These are phyloP conservation scores for Microdochium trichocladiopsis DNA, from an alignment of 2,329 filamentous ascomycete genomes.

Conservation along the genomic window DNA sequence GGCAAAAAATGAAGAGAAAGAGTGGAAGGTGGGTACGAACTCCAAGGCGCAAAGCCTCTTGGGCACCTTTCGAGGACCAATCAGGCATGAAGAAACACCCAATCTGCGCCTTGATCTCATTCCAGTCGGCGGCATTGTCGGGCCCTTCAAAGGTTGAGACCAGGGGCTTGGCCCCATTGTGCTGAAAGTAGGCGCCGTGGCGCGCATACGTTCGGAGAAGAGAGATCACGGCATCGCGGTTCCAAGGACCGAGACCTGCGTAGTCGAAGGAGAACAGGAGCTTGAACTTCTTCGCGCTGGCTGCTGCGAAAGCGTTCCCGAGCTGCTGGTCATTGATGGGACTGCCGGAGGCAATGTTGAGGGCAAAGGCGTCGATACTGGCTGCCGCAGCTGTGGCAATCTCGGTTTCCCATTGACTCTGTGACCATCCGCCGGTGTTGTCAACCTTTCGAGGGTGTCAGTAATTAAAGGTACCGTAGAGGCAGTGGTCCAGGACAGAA, in stretches of 20 bases:
- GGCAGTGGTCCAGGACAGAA: too few species aligned
- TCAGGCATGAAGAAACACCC: conserved; percentile 37
- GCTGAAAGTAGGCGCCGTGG: conserved; percentile 17
- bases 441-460: neutral
- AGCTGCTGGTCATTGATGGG: conserved; percentile 8
- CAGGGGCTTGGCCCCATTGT: conserved; percentile 24
- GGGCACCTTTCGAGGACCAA: conserved; percentile 36
- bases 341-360: conserved; percentile 23
- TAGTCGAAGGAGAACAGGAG: conserved; percentile 36
- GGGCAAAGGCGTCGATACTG: conserved; percentile 32
- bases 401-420: conserved; percentile 14
- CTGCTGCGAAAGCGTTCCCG: conserved; percentile 17
- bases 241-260: conserved; percentile 18
- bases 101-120: conserved; percentile 25
- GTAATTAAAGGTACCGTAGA: too few species aligned
- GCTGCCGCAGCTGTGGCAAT: conserved; percentile 23
- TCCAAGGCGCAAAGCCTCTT: too few species aligned
- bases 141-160: conserved; percentile 46
- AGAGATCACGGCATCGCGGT: conserved; percentile 12
- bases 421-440: conserved; percentile 3
- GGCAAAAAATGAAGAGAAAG: too few species aligned
- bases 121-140: conserved; percentile 32
- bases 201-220: conserved; percentile 16
- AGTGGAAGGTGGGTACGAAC: too few species aligned
- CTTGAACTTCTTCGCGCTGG: conserved; percentile 16